A percentile compares a stretch with the other conserved stretches of the same genome.
Evolutionary conservation across 129 eudicot species (phyloP).

Genomic region (Dittrichia graveolens): DNA sequence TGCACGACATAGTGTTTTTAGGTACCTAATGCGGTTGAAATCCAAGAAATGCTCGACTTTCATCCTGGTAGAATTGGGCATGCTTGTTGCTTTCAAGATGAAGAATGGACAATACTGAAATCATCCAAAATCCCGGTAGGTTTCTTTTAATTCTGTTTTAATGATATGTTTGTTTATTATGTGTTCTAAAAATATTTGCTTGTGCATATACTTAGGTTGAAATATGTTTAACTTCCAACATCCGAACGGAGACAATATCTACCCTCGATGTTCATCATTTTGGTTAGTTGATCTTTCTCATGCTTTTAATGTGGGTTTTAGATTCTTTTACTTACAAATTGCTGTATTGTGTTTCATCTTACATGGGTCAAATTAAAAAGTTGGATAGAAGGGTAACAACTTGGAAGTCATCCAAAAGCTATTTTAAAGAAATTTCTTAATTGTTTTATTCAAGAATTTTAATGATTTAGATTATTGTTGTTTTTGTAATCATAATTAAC

Average conservation of each 20-base stretch:
- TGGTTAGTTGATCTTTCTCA: conserved; percentile 48
- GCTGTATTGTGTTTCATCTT: not conserved
- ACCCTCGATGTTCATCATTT: conserved; percentile 86
- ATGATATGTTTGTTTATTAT: not conserved
- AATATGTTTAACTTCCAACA: conserved; percentile 91
- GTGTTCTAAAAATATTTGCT: not conserved
- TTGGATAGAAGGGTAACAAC: not conserved
- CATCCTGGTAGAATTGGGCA: conserved; percentile 92
- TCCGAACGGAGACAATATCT: conserved; percentile 74
- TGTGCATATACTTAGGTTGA: conserved; percentile 63
- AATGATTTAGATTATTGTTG: not conserved
- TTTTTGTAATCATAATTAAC: not conserved
- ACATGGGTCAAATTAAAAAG: not conserved
- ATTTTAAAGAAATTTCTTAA: too few species aligned
- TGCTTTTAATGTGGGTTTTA: not conserved
- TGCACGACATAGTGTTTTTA: conserved; percentile 57
- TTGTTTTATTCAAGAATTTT: too few species aligned
- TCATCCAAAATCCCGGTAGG: conserved; percentile 67
- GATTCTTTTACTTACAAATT: not conserved
- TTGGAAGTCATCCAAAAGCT: not conserved
- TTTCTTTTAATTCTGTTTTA: not conserved
- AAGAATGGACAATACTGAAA: conserved; percentile 70
- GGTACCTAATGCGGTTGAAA: conserved; percentile 89
- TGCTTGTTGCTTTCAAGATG: conserved; percentile 90
- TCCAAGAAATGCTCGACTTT: conserved; percentile 77